phyloP scores from a whole-genome alignment of 345 rosid genomes.

The Theobroma cacao region DNA sequence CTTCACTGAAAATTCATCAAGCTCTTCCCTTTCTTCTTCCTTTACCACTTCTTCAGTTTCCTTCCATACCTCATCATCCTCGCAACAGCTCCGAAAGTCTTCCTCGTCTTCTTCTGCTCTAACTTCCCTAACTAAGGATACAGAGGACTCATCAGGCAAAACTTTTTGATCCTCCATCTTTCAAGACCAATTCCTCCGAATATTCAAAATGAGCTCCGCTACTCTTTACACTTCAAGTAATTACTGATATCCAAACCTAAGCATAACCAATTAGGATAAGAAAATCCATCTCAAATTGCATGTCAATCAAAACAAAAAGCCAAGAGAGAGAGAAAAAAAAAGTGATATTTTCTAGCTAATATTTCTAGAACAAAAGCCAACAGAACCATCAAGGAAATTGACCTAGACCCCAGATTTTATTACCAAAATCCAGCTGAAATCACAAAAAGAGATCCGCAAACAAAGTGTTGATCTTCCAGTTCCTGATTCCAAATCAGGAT shows the following conservation, averaged over 20 bases:
- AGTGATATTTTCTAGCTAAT: slow-evolving; percentile 4
- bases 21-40: slow-evolving; percentile 40
- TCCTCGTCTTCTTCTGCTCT: slow-evolving; percentile 74
- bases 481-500: slow-evolving; percentile 23
- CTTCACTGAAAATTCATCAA: slow-evolving; percentile 77
- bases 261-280: slow-evolving; percentile 10
- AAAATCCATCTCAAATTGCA: slow-evolving; percentile 25
- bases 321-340: not conserved
- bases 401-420: slow-evolving; percentile 16
- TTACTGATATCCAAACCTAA: slow-evolving; percentile 23
- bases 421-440: slow-evolving; percentile 15
- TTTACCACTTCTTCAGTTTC: slow-evolving; percentile 55
- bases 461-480: slow-evolving; percentile 13
- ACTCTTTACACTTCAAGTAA: slow-evolving; percentile 17
- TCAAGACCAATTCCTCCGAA: slow-evolving; percentile 5
- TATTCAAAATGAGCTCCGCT: not conserved
- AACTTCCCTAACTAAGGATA: slow-evolving; percentile 38
- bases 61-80: slow-evolving; percentile 87
- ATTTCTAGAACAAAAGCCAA: slow-evolving; percentile 4
- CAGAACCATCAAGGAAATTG: slow-evolving; percentile 4
- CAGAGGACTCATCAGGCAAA: slow-evolving; percentile 33
- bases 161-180: slow-evolving; percentile 51
- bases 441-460: not conserved
- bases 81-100: slow-evolving; percentile 91
- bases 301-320: not conserved